phyloP scores from a whole-genome alignment of 2,329 filamentous ascomycete genomes.

The Didymella exigua region DNA sequence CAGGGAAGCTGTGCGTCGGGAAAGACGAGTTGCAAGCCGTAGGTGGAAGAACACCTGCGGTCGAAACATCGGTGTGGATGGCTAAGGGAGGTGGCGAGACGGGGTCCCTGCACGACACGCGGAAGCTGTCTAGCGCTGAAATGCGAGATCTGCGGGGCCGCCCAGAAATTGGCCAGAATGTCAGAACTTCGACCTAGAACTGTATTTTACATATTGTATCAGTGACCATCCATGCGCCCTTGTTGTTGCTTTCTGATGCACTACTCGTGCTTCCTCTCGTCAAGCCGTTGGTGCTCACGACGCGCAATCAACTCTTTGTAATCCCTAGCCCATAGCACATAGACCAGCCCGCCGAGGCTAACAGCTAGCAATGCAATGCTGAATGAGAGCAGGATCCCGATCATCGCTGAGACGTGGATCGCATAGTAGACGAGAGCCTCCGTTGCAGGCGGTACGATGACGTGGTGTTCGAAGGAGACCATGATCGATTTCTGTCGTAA shows the following conservation, averaged over 20 bases:
- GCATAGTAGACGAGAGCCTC: not conserved
- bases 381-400: not conserved
- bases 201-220: no score
- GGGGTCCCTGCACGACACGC: constrained; percentile 10
- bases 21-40: not conserved
- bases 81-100: constrained; percentile 19
- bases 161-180: no score
- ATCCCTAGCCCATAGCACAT: not conserved
- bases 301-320: not conserved
- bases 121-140: constrained; percentile 8
- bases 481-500: not conserved
- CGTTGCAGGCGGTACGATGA: not conserved
- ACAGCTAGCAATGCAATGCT: not conserved
- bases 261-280: not conserved
- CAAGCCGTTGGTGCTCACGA: not conserved
- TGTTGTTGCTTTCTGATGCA: no score
- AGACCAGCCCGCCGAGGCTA: not conserved
- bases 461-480: not conserved
- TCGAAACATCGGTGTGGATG: constrained; percentile 12
- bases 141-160: not conserved
- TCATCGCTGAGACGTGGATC: not conserved
- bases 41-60: constrained; percentile 3
- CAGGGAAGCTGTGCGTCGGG: not conserved
- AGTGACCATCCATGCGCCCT: no score
- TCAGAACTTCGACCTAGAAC: no score